Evolutionary conservation across 306 rosid species (phyloP), one percentile per base, ranked within the genome.

Genomic region (Trifolium fragiferum): DNA sequence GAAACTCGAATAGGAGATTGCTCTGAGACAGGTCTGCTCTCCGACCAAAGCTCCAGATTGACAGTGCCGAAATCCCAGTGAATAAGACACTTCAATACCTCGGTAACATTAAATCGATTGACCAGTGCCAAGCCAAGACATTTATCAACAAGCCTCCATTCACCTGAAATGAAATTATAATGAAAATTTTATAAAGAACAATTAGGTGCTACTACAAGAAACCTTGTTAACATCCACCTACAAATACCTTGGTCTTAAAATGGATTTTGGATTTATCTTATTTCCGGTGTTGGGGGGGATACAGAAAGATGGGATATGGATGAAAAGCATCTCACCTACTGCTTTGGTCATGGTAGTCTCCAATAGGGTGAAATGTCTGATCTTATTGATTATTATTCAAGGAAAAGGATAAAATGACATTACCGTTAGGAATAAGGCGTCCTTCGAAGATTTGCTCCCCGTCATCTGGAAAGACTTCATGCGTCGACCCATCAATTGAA

Each of bases 21-120:
- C 57, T 78, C 77, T 16, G 98, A 93, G 68, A 90, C 97, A 20
- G 97, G 96, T 68, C 96, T 81, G 72, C 72, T 69, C 78, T 88
- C 96, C 0, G 97, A 90, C 93, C 93, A 93, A 16, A 93, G 90
- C 90, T 93, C 98, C 82, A 91, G 67, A 85, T 91, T 91, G 70
- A 89, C 98, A 5, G 96, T 85, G 70, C 96, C 97, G 25, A 61
- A 47, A 63, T 89, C 97, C 96, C 96, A 88, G 82, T 89, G 91
- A 74, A 91, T 59, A 63, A 91, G 82, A 84, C 98, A 88, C 84
- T 93, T 93, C 80, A 19, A 66, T 66, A 89, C 97, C 82, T 89
- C 96, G 0, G 73, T 73, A 14, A 83, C 79, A 61, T 87, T 82
- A 71, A 93, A 93, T 40, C 85, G 86, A 73, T 93, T 93, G 21